Base-by-base conservation (phyloP, 768 basidiomycete species). In the Lentinula aciculospora region DNA sequence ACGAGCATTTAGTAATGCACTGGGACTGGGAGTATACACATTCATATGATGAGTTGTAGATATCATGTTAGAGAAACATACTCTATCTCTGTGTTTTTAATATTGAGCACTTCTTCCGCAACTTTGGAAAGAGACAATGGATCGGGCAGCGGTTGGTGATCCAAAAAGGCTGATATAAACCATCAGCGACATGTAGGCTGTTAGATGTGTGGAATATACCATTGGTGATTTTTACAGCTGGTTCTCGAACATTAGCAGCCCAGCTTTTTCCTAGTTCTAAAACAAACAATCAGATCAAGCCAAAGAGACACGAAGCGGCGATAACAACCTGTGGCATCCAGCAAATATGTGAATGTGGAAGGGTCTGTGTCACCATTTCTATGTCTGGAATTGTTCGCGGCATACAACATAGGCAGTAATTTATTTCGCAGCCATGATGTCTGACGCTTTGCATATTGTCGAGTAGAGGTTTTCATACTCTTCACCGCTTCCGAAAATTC, bases 401-500 rank as follows among this genome's bases (percentile, higher is more conserved):
- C 73, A 32, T 78, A 67, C 13, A 88, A 72, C 3, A 82, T 85
- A 2, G 94, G 95, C 34, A 97, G 69, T 13, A 98, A 71, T 70
- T 97, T 96, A 67, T 92, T 92, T 37, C 83, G 79, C 47, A 98
- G 86, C 97, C 97, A 99, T 34, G 87, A 84, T 40, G 95, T 78
- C 68, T 99, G 97, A 37, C 87, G 77, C 67, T 89, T 92, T 0
- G 97, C 92, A 67, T 98, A 99, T 70, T 94, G 88, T 21, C 89
- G 77, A 7, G 95, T 99, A 0, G 89, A 86, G 0, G 80, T 70
- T 68, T 98, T 97, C 86, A 94, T 95, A 8, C 79, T 79, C 42
- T 89, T 85, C 6, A 90, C 72, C 0, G 88, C 89, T 13, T 73
- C 71, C 3, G 71, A 58, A 65, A 87, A 89, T 12, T 71, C 66